These are phyloP conservation scores for Penicillium arizonense DNA, from an alignment of 495 filamentous ascomycete genomes.

Conservation along the genomic window DNA sequence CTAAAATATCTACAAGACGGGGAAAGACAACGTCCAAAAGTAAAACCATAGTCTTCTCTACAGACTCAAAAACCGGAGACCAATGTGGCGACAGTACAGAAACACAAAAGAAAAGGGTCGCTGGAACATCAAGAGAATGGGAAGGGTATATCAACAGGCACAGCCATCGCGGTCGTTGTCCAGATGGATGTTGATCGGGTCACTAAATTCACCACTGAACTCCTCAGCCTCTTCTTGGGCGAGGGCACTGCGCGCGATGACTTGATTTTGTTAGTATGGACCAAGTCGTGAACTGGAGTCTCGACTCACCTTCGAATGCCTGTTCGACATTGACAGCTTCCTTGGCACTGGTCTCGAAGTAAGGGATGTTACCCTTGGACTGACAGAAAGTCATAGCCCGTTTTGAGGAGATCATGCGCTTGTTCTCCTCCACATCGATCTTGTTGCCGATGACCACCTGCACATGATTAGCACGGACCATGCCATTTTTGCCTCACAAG, in stretches of 20 bases:
- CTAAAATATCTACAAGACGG: conserved; percentile 21
- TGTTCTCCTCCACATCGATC: conserved; percentile 97
- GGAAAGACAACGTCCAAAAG: conserved; percentile 9
- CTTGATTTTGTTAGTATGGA: conserved; percentile 40
- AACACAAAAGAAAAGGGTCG: conserved; percentile 17
- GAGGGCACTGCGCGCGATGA: conserved; percentile 94
- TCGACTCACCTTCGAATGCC: conserved; percentile 83
- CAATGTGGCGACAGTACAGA: conserved; percentile 13
- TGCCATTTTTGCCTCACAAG: conserved; percentile 1
- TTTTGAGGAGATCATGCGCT: conserved; percentile 93
- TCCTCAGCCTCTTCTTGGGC: conserved; percentile 96
- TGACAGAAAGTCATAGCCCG: conserved; percentile 96
- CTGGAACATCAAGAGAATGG: conserved; percentile 29
- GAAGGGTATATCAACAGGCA: conserved; percentile 63
- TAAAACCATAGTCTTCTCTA: conserved; percentile 19
- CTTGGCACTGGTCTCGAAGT: conserved; percentile 99
- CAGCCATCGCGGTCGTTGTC: conserved; percentile 90
- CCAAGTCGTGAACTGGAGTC: neutral
- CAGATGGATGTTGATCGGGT: conserved; percentile 95
- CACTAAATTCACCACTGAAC: conserved; percentile 86
- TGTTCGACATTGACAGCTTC: conserved; percentile 98
- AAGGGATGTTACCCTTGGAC: conserved; percentile 94
- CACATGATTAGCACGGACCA: conserved; percentile 4
- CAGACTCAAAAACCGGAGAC: conserved; percentile 10
- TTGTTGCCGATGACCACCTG: conserved; percentile 97